Conservation (phyloP, 192 early-diverging fungal species). For the Backusella circina region DNA sequence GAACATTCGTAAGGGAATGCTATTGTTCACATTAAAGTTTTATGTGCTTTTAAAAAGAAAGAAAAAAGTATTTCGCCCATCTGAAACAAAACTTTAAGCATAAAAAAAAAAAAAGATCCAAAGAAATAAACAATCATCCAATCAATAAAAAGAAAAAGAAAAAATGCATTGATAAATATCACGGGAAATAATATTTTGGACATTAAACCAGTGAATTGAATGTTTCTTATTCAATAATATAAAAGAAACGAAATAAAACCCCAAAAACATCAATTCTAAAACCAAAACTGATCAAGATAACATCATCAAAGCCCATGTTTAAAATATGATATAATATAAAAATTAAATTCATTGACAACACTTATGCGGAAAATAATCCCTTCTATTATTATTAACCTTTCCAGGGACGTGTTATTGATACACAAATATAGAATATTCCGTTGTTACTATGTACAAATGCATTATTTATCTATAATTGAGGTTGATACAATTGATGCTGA, state of each 20-base stretch:
- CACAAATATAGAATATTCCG: neutral
- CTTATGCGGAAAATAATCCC: neutral
- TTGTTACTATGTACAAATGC: neutral
- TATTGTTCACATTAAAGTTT: neutral
- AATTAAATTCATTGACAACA: neutral
- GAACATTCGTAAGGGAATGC: neutral
- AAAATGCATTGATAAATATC: neutral
- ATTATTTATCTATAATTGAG: neutral
- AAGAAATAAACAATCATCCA: too few relatives aligned
- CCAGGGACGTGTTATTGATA: neutral
- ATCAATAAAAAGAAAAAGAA: neutral
- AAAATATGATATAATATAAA: too few relatives aligned
- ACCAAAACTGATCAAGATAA: neutral
- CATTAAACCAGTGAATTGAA: neutral
- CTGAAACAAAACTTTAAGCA: neutral
- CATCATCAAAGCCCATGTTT: neutral
- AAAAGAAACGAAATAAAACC: neutral
- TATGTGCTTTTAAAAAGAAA: neutral
- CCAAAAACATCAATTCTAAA: neutral
- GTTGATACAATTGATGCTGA: conserved; percentile 69
- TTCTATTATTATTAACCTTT: neutral
- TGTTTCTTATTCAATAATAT: neutral
- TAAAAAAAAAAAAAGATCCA: neutral
- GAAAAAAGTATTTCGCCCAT: neutral
- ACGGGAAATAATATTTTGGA: neutral